Percentiles rank a stretch among this genome's conserved stretches.
phyloP scores from a whole-genome alignment of 257 asterid species.

The Solanum chmielewskii region DNA sequence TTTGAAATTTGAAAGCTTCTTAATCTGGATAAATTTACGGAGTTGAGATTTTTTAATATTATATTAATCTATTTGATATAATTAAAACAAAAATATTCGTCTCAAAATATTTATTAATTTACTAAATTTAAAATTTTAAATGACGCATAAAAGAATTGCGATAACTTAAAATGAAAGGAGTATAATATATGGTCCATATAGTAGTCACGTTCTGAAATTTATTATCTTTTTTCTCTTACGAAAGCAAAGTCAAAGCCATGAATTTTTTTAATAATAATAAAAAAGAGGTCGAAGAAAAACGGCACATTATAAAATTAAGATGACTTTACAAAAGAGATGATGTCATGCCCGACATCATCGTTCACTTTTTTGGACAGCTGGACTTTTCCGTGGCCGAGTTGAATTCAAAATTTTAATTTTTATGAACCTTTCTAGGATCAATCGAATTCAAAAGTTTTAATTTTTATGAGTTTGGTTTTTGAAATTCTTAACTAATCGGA shows the following conservation, averaged over 20 bases:
- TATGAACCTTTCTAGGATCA: too few species aligned
- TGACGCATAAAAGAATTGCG: not conserved
- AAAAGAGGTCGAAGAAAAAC: not conserved
- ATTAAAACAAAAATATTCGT: too few species aligned
- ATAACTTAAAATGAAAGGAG: not conserved
- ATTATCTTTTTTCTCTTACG: not conserved
- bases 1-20: not conserved
- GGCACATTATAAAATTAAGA: not conserved
- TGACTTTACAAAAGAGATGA: not conserved
- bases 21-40: not conserved
- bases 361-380: not conserved
- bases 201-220: not conserved
- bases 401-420: not conserved
- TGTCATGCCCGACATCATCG: not conserved
- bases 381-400: not conserved
- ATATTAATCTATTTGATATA: not conserved
- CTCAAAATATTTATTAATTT: too few species aligned
- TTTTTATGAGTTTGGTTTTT: not conserved
- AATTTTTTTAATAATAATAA: not conserved
- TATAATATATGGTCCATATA: not conserved
- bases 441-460: not conserved
- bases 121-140: too few species aligned
- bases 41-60: not conserved
- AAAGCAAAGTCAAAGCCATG: not conserved
- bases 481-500: not conserved